Percentiles rank a stretch among this genome's conserved stretches.
Evolutionary conservation across 306 rosid species (phyloP).

Genomic region (Psophocarpus tetragonolobus): DNA sequence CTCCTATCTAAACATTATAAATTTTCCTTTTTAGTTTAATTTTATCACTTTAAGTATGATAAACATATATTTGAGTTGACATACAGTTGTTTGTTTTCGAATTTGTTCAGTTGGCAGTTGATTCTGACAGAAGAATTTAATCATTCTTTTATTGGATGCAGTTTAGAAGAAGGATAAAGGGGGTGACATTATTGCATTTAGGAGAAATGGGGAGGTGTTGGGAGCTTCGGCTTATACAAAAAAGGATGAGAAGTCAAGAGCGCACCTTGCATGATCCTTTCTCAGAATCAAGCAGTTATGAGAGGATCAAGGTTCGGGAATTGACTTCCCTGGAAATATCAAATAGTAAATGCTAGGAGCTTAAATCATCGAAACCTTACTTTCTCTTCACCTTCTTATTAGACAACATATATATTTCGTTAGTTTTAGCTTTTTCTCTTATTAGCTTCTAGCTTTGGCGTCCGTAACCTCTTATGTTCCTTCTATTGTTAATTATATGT

Average conservation of each 20-base stretch:
- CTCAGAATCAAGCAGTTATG: conserved; percentile 23
- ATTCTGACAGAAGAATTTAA: not conserved
- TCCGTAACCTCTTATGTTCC: conserved; percentile 32
- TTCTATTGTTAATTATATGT: conserved; percentile 22
- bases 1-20: not conserved
- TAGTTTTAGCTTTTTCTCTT: conserved; percentile 30
- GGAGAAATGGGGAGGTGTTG: conserved; percentile 25
- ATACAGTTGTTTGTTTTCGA: too few relatives aligned
- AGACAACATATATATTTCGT: conserved; percentile 23
- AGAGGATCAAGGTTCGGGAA: conserved; percentile 94
- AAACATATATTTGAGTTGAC: too few relatives aligned
- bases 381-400: conserved; percentile 40
- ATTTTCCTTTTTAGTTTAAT: not conserved
- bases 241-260: conserved; percentile 87
- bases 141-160: conserved; percentile 16
- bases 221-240: conserved; percentile 43
- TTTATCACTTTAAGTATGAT: too few relatives aligned
- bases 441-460: conserved; percentile 45
- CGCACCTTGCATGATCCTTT: conserved; percentile 81
- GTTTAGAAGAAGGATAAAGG: conserved; percentile 46
- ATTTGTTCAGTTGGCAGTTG: not conserved
- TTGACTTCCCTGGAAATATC: conserved; percentile 74
- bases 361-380: conserved; percentile 39
- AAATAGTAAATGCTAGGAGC: conserved; percentile 35
- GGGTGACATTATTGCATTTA: conserved; percentile 34